A percentile compares a stretch with the other conserved stretches of the same genome.
Evolutionary conservation across 2,329 filamentous ascomycete species (phyloP).

Genomic region (Annulohypoxylon truncatum): DNA sequence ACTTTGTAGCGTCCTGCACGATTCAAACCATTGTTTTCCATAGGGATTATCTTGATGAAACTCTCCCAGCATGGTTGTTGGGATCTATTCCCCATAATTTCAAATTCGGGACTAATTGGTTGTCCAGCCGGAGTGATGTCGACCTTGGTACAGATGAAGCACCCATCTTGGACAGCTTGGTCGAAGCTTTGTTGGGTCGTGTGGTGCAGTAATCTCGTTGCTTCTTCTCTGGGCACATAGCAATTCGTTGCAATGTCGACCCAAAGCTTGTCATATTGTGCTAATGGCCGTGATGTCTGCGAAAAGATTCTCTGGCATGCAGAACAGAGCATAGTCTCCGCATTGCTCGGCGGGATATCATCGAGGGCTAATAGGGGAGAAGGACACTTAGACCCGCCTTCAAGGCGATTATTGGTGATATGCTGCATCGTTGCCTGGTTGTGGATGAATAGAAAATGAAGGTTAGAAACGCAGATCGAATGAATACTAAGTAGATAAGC

Average conservation of each 20-base stretch:
- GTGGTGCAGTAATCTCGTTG: background rate
- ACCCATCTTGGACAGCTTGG: background rate
- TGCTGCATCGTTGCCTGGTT: background rate
- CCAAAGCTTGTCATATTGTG: background rate
- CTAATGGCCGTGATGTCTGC: background rate
- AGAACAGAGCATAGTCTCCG: constrained; percentile 4
- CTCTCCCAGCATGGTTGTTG: background rate
- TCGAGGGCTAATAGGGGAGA: background rate
- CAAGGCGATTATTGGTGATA: background rate
- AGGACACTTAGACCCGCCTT: background rate
- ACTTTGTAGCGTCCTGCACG: background rate
- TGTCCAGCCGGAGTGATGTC: background rate
- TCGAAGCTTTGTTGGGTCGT: background rate
- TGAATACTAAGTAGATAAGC: background rate
- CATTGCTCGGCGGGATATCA: constrained; percentile 1
- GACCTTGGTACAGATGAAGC: background rate
- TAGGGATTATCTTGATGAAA: background rate
- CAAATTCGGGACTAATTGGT: background rate
- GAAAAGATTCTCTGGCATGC: constrained; percentile 4
- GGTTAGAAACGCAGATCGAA: background rate
- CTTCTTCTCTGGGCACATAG: background rate
- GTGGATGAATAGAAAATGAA: background rate
- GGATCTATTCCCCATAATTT: background rate
- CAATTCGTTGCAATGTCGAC: background rate
- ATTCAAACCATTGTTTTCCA: background rate